phyloP scores from a whole-genome alignment of 2,329 filamentous ascomycete genomes.

The Myriosclerotinia duriaeana region DNA sequence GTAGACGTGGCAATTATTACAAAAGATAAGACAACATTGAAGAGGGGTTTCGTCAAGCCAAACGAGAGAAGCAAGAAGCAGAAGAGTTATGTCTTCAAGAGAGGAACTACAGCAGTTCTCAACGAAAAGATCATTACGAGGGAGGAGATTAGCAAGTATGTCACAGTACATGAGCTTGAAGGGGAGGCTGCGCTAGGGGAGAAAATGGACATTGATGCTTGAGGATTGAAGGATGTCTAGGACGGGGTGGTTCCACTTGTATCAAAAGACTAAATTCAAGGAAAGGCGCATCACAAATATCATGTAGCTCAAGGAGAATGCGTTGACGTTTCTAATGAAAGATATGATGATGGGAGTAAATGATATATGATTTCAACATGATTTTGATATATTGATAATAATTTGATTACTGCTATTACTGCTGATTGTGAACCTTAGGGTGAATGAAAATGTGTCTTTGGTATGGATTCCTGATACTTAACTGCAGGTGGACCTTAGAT shows the following conservation, averaged over 20 bases:
- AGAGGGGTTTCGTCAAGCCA: conserved; percentile 90
- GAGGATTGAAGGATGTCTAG: conserved; percentile 29
- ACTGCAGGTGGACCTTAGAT: too few species aligned
- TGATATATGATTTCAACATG: neutral
- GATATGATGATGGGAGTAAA: conserved; percentile 11
- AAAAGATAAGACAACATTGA: conserved; percentile 86
- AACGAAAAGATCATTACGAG: conserved; percentile 96
- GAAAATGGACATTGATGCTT: conserved; percentile 68
- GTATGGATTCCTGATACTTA: neutral
- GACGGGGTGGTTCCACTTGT: conserved; percentile 17
- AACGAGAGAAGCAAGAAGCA: conserved; percentile 90
- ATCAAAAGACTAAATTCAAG: conserved; percentile 22
- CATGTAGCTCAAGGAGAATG: conserved; percentile 27
- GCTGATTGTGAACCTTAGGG: too few species aligned
- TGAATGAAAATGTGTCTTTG: too few species aligned
- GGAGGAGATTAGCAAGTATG: conserved; percentile 90
- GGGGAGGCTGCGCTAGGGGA: conserved; percentile 59
- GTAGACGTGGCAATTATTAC: conserved; percentile 97
- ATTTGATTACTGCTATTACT: neutral
- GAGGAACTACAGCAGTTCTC: conserved; percentile 91
- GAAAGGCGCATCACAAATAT: conserved; percentile 26
- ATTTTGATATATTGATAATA: neutral
- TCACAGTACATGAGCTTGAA: conserved; percentile 81
- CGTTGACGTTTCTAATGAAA: conserved; percentile 19
- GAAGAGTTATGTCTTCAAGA: conserved; percentile 85